Evolutionary conservation across 768 basidiomycete species (phyloP).

Genomic region (Termitomyces sp.): DNA sequence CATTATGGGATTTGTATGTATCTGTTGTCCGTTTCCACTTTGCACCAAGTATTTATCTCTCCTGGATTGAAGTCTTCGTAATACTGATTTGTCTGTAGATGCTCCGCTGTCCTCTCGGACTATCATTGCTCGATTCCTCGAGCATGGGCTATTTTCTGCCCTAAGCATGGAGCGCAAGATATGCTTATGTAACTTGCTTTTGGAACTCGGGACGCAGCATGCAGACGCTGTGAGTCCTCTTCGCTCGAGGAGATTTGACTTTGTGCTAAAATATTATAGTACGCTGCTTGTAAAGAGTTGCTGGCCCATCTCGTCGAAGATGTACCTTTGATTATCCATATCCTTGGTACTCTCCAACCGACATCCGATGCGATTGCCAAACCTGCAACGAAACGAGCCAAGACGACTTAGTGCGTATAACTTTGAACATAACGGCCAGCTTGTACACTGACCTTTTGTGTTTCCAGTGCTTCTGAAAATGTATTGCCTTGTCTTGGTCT

Average conservation of each 20-base stretch:
- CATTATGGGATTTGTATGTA: conserved; percentile 49
- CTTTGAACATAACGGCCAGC: not conserved
- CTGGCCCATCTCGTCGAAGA: conserved; percentile 46
- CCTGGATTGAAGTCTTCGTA: not conserved
- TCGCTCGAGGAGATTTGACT: not conserved
- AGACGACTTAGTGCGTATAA: conserved; percentile 46
- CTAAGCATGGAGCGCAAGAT: conserved; percentile 51
- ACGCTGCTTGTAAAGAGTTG: conserved; percentile 41
- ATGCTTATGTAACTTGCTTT: conserved; percentile 49
- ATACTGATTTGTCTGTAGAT: conserved; percentile 25
- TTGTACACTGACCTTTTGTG: not conserved
- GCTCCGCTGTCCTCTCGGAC: conserved; percentile 31
- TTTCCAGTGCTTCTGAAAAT: conserved; percentile 27
- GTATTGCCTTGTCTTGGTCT: conserved; percentile 46
- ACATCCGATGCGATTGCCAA: conserved; percentile 31
- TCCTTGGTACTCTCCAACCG: conserved; percentile 50
- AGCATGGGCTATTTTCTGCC: conserved; percentile 49
- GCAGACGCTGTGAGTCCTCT: conserved; percentile 39
- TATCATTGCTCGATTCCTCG: conserved; percentile 39
- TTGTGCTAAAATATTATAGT: conserved; percentile 24
- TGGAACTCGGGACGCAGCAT: conserved; percentile 46
- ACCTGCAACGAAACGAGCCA: conserved; percentile 62
- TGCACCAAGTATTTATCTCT: conserved; percentile 34
- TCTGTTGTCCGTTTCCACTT: conserved; percentile 40
- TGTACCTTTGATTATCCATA: conserved; percentile 44